phyloP scores from a whole-genome alignment of 495 filamentous ascomycete species.

The Neurospora hispaniola region DNA sequence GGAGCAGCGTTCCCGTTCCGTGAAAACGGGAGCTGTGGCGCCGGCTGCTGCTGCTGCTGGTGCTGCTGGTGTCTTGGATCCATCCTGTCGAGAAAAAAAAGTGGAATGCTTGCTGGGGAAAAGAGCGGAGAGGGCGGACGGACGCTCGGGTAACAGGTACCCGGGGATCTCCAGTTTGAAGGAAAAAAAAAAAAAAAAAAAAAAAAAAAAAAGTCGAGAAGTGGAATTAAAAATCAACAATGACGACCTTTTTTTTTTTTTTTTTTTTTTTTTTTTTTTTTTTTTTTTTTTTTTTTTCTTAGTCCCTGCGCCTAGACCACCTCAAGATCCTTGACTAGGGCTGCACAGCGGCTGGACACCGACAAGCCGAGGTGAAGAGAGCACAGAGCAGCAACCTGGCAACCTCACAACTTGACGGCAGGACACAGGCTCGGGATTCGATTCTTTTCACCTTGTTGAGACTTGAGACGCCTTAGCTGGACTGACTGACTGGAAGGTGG shows the following conservation, averaged over 20 bases:
- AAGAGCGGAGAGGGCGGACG: not conserved
- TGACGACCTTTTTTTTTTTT: constrained; percentile 15
- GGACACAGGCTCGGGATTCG: not conserved
- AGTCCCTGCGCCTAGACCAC: not conserved
- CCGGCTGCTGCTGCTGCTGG: constrained; percentile 1
- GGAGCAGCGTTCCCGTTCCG: constrained; percentile 26
- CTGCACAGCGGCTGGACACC: not conserved
- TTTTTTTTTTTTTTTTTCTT: constrained; percentile 8
- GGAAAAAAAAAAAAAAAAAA: too few species aligned
- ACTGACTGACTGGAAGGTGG: not conserved
- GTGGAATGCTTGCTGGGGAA: not conserved
- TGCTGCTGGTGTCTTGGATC: constrained; percentile 29
- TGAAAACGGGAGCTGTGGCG: constrained; percentile 29
- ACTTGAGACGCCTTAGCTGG: not conserved
- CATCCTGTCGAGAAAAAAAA: constrained; percentile 14
- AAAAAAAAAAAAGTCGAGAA: not conserved
- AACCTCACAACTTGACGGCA: not conserved
- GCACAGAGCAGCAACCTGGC: not conserved
- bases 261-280: constrained; percentile 9
- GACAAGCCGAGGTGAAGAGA: not conserved
- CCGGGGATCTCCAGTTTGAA: not conserved
- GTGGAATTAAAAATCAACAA: constrained; percentile 3
- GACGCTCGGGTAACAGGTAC: not conserved
- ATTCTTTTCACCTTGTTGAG: not conserved
- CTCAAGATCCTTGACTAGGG: not conserved